These are phyloP conservation scores for Brassica hybrid DNA, from an alignment of 441 rosid genomes.

Conservation along the genomic window DNA sequence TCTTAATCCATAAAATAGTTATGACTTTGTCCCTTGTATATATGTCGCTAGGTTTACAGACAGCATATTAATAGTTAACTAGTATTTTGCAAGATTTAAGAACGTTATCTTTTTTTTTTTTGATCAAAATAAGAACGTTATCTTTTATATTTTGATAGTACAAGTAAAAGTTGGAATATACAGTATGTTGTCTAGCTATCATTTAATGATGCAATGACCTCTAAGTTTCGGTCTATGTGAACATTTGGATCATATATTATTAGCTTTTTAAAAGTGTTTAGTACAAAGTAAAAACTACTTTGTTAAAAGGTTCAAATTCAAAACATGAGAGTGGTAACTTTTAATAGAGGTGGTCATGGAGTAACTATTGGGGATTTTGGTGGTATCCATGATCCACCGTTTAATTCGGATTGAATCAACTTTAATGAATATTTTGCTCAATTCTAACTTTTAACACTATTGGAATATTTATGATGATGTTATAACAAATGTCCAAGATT, in stretches of 20 bases:
- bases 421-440: neutral
- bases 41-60: conserved; percentile 17
- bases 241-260: conserved; percentile 15
- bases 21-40: conserved; percentile 6
- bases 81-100: neutral
- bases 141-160: neutral
- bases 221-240: conserved; percentile 18
- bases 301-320: conserved; percentile 31
- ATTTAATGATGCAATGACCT: conserved; percentile 25
- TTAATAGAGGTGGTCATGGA: neutral
- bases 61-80: conserved; percentile 14
- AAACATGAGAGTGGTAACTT: conserved; percentile 36
- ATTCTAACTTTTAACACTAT: conserved; percentile 19
- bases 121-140: too few species aligned
- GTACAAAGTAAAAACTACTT: conserved; percentile 22
- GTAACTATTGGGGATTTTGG: neutral
- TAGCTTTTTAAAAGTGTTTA: conserved; percentile 28
- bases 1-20: conserved; percentile 9
- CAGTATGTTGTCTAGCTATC: conserved; percentile 19
- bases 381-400: neutral
- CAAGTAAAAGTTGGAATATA: neutral
- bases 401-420: neutral
- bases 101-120: too few species aligned
- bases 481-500: conserved; percentile 10
- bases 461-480: conserved; percentile 17